Conservation (phyloP, 495 filamentous ascomycete genomes). For the Podospora conica region DNA sequence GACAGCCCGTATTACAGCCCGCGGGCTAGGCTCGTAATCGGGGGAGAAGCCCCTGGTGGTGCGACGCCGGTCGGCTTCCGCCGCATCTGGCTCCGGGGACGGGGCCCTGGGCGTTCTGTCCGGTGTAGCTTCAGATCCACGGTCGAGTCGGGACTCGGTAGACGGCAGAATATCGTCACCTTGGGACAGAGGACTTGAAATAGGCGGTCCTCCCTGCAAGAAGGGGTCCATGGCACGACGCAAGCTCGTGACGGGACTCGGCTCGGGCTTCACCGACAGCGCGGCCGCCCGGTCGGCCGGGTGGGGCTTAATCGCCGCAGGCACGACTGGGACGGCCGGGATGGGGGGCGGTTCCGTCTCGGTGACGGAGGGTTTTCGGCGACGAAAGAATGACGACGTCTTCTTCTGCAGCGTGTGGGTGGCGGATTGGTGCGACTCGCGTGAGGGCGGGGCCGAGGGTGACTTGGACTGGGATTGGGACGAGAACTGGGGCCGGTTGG, state of each 20-base stretch:
- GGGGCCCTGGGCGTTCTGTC: neutral
- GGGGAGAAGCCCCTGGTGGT: slow-evolving; percentile 53
- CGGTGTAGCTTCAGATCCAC: neutral
- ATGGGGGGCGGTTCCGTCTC: slow-evolving; percentile 40
- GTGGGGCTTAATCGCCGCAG: slow-evolving; percentile 23
- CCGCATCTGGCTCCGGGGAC: neutral
- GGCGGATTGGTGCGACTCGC: slow-evolving; percentile 38
- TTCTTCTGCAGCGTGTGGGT: slow-evolving; percentile 73
- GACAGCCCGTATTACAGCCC: slow-evolving; percentile 54
- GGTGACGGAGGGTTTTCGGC: slow-evolving; percentile 80
- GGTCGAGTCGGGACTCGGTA: slow-evolving; percentile 3
- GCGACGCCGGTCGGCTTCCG: slow-evolving; percentile 25
- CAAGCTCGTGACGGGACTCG: slow-evolving; percentile 82
- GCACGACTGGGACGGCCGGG: slow-evolving; percentile 23
- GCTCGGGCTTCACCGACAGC: slow-evolving; percentile 24
- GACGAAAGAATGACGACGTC: slow-evolving; percentile 82
- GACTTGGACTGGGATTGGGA: slow-evolving; percentile 35
- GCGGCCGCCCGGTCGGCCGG: slow-evolving; percentile 24
- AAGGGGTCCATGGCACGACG: slow-evolving; percentile 88
- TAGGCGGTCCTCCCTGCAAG: slow-evolving; percentile 39
- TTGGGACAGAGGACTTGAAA: slow-evolving; percentile 12
- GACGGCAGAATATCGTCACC: slow-evolving; percentile 16
- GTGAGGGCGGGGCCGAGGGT: slow-evolving; percentile 42
- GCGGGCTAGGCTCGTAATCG: slow-evolving; percentile 55
- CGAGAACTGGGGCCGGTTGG: slow-evolving; percentile 10